Evolutionary conservation across 441 rosid genomes (phyloP), one percentile per base, ranked within the genome.

Genomic region (California macrophylla): DNA sequence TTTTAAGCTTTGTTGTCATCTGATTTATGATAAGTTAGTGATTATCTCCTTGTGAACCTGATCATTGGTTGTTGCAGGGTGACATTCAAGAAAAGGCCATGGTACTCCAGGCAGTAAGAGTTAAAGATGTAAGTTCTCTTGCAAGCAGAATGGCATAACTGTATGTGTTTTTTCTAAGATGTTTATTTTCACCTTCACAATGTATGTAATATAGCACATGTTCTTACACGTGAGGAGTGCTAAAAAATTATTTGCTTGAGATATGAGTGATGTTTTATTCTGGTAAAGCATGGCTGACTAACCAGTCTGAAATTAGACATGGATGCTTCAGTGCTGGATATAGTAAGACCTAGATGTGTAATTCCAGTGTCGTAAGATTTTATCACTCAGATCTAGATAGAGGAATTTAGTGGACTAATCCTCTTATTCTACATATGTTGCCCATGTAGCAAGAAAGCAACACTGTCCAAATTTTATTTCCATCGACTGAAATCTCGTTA

Each of bases 21-120:
- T 52, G 2, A 52, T 16, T 16, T 52, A 24, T 20, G 24, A 52
- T 6, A 16, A 18, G 24, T 52, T 52, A 20, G 24, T 9, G 24
- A 52, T 52, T 18, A 52, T 52, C 60, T 52, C 24, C 60, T 52
- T 52, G 60, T 52, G 60, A 7, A 52, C 60, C 18, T 16, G 24
- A 52, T 56, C 66, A 77, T 72, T 77, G 71, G 21, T 74, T 83
- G 69, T 74, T 82, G 78, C 67, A 94, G 97, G 97, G 97, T 66
- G 92, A 86, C 79, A 85, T 94, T 76, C 97, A 88, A 81, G 98
- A 88, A 68, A 91, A 89, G 76, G 96, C 97, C 76, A 81, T 84
- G 71, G 87, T 92, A 63, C 83, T 94, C 67, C 97, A 91, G 83
- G 85, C 81, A 69, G 96, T 87, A 70, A 80, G 94, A 89, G 96